phyloP scores from a whole-genome alignment of 1,139 yeast species.

The Lodderomyces oxycetoniae region DNA sequence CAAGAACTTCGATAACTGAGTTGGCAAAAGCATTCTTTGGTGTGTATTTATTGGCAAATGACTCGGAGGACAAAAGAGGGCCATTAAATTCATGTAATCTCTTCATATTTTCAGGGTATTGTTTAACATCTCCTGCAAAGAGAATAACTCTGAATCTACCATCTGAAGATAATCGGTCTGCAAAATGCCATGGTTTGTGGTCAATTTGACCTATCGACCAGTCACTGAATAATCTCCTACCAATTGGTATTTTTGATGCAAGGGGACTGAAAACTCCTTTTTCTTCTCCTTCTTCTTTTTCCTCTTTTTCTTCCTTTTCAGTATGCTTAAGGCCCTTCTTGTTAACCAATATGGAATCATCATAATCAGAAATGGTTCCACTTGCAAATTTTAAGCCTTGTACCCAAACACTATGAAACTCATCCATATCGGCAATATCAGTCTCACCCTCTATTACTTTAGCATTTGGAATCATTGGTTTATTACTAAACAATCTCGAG shows the following conservation, averaged over 20 bases:
- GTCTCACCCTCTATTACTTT: conserved; percentile 11
- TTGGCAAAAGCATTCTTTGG: conserved; percentile 23
- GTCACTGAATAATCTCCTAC: conserved; percentile 23
- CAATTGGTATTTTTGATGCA: conserved; percentile 23
- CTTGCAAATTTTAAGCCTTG: conserved; percentile 29
- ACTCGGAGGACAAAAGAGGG: conserved; percentile 14
- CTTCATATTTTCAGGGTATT: conserved; percentile 11
- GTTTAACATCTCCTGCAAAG: conserved; percentile 22
- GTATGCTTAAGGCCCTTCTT: conserved; percentile 3
- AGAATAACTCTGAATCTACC: conserved; percentile 26
- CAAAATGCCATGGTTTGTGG: conserved; percentile 21
- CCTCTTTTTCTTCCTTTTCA: too few relatives aligned
- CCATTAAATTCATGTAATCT: conserved; percentile 15
- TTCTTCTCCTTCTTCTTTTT: conserved; percentile 6
- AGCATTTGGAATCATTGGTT: conserved; percentile 19
- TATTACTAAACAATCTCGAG: conserved; percentile 28
- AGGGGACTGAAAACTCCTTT: conserved; percentile 7
- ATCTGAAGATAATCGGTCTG: conserved; percentile 19
- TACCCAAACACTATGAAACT: conserved; percentile 23
- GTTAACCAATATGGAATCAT: conserved; percentile 16
- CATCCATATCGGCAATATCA: conserved; percentile 24
- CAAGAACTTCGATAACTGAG: conserved; percentile 21
- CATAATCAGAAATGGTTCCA: conserved; percentile 29
- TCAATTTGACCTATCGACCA: conserved; percentile 22
- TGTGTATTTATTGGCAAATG: conserved; percentile 20